Evolutionary conservation across 2,329 filamentous ascomycete genomes (phyloP).

Genomic region (Penicillium freii): DNA sequence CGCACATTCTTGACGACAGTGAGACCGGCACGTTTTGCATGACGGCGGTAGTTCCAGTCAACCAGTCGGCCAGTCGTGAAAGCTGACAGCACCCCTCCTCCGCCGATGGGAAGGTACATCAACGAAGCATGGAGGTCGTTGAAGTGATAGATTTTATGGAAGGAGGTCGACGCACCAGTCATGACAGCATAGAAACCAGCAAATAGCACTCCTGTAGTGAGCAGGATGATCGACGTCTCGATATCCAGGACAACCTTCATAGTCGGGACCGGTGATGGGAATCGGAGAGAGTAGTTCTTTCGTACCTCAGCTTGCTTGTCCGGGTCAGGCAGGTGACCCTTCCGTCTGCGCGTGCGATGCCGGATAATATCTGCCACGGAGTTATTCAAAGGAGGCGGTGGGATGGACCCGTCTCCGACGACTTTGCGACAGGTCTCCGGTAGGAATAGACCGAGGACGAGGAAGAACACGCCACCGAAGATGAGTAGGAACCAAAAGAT

Average conservation of each 20-base stretch:
- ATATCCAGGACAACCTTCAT: conserved; percentile 38
- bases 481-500: conserved; percentile 70
- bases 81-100: conserved; percentile 20
- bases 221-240: conserved; percentile 38
- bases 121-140: conserved; percentile 49
- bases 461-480: conserved; percentile 48
- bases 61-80: conserved; percentile 54
- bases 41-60: conserved; percentile 71
- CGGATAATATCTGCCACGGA: conserved; percentile 24
- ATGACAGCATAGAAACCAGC: conserved; percentile 50
- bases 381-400: conserved; percentile 25
- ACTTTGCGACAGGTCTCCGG: conserved; percentile 51
- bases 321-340: not conserved
- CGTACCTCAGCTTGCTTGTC: conserved; percentile 9
- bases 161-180: conserved; percentile 48
- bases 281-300: conserved; percentile 22
- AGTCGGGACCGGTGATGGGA: conserved; percentile 41
- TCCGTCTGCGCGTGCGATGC: conserved; percentile 20
- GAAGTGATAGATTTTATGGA: conserved; percentile 48
- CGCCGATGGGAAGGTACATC: conserved; percentile 33
- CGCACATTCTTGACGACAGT: conserved; percentile 54
- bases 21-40: conserved; percentile 61
- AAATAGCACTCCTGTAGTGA: conserved; percentile 46
- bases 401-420: conserved; percentile 38
- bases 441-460: conserved; percentile 56